phyloP scores from a whole-genome alignment of 495 filamentous ascomycete species.

The Neurospora sp. region DNA sequence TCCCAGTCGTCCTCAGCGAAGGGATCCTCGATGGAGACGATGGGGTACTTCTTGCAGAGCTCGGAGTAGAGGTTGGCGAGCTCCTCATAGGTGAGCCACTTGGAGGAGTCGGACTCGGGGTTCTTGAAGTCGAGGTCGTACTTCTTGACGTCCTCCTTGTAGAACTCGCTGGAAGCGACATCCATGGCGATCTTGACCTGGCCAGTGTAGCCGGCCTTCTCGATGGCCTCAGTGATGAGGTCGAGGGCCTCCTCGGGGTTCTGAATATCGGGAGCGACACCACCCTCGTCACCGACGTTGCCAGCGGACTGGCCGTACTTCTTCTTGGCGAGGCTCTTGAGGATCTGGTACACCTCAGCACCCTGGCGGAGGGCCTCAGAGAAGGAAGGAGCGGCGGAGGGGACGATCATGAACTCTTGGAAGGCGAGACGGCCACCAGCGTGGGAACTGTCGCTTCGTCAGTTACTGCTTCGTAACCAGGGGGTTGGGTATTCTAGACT shows the following conservation, averaged over 20 bases:
- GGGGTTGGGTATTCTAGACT: constrained; percentile 3
- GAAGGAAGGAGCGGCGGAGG: constrained; percentile 73
- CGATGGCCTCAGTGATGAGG: constrained; percentile 90
- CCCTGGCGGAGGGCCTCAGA: constrained; percentile 92
- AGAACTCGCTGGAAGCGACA: constrained; percentile 98
- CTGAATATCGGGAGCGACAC: constrained; percentile 98
- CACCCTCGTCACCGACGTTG: constrained; percentile 98
- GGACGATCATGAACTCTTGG: constrained; percentile 99
- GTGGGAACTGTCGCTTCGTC: constrained; percentile 56
- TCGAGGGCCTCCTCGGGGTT: constrained; percentile 92
- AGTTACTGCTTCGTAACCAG: constrained; percentile 7
- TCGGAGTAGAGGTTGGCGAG: constrained; percentile 87
- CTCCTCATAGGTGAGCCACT: constrained; percentile 99
- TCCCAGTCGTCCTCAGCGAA: constrained; percentile 77
- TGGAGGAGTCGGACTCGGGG: constrained; percentile 78
- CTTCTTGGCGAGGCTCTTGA: constrained; percentile 97
- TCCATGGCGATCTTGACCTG: constrained; percentile 98
- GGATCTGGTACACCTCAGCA: constrained; percentile 93
- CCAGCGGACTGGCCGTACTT: constrained; percentile 98
- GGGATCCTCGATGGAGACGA: constrained; percentile 69
- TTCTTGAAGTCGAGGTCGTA: constrained; percentile 99
- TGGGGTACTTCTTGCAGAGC: constrained; percentile 90
- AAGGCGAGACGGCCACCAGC: constrained; percentile 97
- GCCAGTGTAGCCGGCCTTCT: constrained; percentile 89
- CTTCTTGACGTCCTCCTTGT: constrained; percentile 94